Percentiles rank a stretch among this genome's conserved stretches.
These are phyloP conservation scores for Periglandula ipomoeae DNA, from an alignment of 2,329 filamentous ascomycete genomes.

Conservation along the genomic window DNA sequence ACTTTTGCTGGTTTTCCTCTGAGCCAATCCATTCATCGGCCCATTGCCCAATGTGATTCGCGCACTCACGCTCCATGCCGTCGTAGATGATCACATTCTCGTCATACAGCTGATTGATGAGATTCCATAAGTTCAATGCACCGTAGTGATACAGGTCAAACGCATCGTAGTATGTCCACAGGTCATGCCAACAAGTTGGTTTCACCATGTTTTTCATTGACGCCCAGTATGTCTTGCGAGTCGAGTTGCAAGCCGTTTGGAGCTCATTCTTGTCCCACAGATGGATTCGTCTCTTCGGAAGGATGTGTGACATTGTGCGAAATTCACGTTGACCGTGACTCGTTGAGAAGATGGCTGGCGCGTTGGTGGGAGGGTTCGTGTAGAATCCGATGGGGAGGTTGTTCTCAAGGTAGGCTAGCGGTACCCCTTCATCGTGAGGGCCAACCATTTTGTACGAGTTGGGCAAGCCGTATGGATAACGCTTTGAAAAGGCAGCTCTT, in stretches of 20 bases:
- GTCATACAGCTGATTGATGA: conserved; percentile 30
- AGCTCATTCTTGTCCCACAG: conserved; percentile 32
- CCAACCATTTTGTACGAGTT: conserved; percentile 24
- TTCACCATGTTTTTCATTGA: conserved; percentile 24
- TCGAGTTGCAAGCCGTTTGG: conserved; percentile 28
- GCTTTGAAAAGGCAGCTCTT: conserved; percentile 17
- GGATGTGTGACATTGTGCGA: conserved; percentile 19
- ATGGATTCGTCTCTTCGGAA: conserved; percentile 19
- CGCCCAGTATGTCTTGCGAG: conserved; percentile 27
- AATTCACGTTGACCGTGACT: conserved; percentile 19
- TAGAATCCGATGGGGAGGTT: conserved; percentile 29
- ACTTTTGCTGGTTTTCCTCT: conserved; percentile 20
- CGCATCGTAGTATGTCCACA: conserved; percentile 40
- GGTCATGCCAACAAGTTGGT: conserved; percentile 26
- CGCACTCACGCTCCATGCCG: conserved; percentile 16
- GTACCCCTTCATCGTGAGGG: conserved; percentile 14
- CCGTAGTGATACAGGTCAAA: conserved; percentile 37
- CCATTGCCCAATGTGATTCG: conserved; percentile 25
- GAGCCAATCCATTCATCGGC: conserved; percentile 26
- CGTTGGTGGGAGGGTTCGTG: conserved; percentile 19
- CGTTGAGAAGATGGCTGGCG: conserved; percentile 32
- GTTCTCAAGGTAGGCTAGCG: conserved; percentile 25
- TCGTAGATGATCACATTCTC: conserved; percentile 29
- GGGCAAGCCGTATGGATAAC: conserved; percentile 28
- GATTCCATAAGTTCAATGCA: conserved; percentile 38